Conservation (phyloP, 805 yeast species). For the Metschnikowia matae region DNA sequence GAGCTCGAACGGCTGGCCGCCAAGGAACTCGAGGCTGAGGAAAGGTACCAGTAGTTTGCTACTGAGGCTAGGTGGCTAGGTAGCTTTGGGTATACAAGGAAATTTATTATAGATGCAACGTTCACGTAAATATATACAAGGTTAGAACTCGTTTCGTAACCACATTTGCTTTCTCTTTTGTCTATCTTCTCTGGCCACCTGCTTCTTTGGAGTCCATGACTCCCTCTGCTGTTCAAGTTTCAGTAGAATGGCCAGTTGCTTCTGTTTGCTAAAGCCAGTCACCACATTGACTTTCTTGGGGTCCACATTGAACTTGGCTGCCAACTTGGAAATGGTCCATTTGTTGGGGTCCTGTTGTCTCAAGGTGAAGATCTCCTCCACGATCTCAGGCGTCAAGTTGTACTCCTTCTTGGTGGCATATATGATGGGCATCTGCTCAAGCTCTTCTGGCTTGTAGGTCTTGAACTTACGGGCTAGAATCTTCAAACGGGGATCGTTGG, state of each 20-base stretch:
- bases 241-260: constrained; percentile 41
- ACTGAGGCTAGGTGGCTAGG: constrained; percentile 3
- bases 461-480: constrained; percentile 25
- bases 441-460: constrained; percentile 29
- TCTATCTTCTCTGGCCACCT: constrained; percentile 52
- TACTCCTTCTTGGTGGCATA: constrained; percentile 39
- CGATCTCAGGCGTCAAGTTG: constrained; percentile 54
- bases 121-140: not conserved
- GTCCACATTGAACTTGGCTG: constrained; percentile 55
- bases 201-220: constrained; percentile 47
- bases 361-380: constrained; percentile 52
- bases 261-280: constrained; percentile 41
- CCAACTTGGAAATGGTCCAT: constrained; percentile 62
- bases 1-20: constrained; percentile 48
- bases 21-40: constrained; percentile 29
- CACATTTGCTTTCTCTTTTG: constrained; percentile 56
- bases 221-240: constrained; percentile 44
- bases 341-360: constrained; percentile 54
- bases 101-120: constrained; percentile 1
- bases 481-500: constrained; percentile 52
- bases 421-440: constrained; percentile 40
- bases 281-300: constrained; percentile 33
- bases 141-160: constrained; percentile 53
- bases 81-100: not conserved
- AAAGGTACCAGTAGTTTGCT: not conserved